Conservation (phyloP, 306 rosid genomes). For the Albizia julibrissin region DNA sequence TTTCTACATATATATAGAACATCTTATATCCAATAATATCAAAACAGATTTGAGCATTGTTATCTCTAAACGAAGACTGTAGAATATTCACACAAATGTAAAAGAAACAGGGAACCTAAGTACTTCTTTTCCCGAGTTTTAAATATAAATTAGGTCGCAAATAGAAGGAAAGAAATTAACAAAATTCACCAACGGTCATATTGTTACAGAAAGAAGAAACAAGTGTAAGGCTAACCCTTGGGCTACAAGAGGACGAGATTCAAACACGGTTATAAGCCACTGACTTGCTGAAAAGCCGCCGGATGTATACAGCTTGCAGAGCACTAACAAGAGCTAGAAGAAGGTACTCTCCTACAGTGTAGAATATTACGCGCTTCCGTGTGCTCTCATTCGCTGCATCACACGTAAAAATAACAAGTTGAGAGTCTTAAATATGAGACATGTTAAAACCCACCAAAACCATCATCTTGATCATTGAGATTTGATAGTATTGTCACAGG, state of each 20-base stretch:
- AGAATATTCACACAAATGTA: conserved; percentile 2
- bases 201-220: conserved; percentile 35
- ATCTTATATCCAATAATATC: no score
- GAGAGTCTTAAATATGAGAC: neutral
- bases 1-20: no score
- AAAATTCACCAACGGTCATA: conserved; percentile 15
- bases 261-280: conserved; percentile 92
- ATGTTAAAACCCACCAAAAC: neutral
- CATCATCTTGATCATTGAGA: neutral
- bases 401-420: neutral
- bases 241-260: conserved; percentile 39
- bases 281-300: conserved; percentile 92
- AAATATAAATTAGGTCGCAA: conserved; percentile 1
- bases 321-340: conserved; percentile 70
- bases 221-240: conserved; percentile 39
- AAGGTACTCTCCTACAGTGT: conserved; percentile 87
- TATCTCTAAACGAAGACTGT: neutral
- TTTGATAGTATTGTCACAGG: neutral
- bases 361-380: conserved; percentile 70
- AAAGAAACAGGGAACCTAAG: conserved; percentile 3
- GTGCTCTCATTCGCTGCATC: conserved; percentile 95
- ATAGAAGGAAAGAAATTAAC: conserved; percentile 25
- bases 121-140: neutral
- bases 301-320: conserved; percentile 80
- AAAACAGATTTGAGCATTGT: no score